These are phyloP conservation scores for Cerrena zonata DNA, from an alignment of 1,284 basidiomycete species.

Conservation along the genomic window DNA sequence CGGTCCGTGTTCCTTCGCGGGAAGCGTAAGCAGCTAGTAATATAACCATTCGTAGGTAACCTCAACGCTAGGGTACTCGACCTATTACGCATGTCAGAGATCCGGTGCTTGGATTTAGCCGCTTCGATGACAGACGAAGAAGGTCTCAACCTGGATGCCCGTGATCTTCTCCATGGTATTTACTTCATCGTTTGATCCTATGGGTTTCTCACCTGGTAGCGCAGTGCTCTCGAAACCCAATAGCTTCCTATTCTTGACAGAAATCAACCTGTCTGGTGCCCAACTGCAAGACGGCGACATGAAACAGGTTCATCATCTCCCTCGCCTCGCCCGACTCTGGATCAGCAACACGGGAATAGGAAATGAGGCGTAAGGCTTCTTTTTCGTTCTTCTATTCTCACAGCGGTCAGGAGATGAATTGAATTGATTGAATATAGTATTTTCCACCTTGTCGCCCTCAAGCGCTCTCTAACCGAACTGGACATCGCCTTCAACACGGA, in stretches of 20 bases:
- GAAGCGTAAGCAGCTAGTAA: not conserved
- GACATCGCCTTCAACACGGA: slow-evolving; percentile 45
- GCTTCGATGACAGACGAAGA: slow-evolving; percentile 42
- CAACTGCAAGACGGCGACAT: slow-evolving; percentile 44
- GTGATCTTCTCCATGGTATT: slow-evolving; percentile 40
- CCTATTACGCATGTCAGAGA: slow-evolving; percentile 21
- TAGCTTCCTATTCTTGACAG: slow-evolving; percentile 45
- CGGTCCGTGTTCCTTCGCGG: slow-evolving; percentile 26
- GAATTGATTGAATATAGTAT: slow-evolving; percentile 32
- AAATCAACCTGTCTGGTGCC: slow-evolving; percentile 43
- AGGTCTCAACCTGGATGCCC: slow-evolving; percentile 41
- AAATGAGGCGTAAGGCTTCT: slow-evolving; percentile 49
- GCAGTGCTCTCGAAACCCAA: slow-evolving; percentile 47
- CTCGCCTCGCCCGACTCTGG: slow-evolving; percentile 41
- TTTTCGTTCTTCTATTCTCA: not conserved
- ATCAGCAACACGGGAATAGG: slow-evolving; percentile 52
- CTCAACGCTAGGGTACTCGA: slow-evolving; percentile 21
- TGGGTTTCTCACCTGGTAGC: slow-evolving; percentile 3
- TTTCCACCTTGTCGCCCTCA: slow-evolving; percentile 52
- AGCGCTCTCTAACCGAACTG: slow-evolving; percentile 45
- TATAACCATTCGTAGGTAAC: slow-evolving; percentile 14
- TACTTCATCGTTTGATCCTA: slow-evolving; percentile 8
- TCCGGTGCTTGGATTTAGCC: slow-evolving; percentile 29
- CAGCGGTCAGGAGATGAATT: not conserved
- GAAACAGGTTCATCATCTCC: slow-evolving; percentile 47